Base-by-base conservation (phyloP, 768 basidiomycete species). In the Lyophyllum shimeji region DNA sequence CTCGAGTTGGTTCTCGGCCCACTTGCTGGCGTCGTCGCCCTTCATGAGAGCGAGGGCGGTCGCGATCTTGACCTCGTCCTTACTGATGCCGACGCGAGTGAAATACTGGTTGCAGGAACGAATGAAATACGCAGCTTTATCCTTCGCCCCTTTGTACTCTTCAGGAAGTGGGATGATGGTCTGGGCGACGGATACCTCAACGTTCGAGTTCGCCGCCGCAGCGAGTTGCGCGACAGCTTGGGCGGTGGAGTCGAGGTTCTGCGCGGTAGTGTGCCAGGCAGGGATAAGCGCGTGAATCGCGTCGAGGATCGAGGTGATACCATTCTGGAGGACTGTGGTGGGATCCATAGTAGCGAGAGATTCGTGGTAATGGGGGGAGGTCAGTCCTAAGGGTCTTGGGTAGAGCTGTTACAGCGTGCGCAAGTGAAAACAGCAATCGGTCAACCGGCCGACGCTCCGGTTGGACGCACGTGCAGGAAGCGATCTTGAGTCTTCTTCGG, bases 91-190 rank as follows among this genome's bases (percentile, higher is more conserved):
- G 8, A 20, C 31, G 3, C 33, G 44, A 8, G 20, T 17, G 24
- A 53, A 53, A 12, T 53, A 53, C 23, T 53, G 52, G 44, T 53
- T 53, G 23, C 51, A 52, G 29, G 33, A 23, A n/a, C 25, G 18
- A 9, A 52, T 21, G 18, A 52, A 52, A 33, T 52, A 52, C 9
- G 24, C 42, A 31, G 24, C 53, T 29, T 55, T 55, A 15, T 55
- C 46, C 6, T 49, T 55, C 0, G 17, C 23, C 1, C 46, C 53
- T 21, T 48, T 48, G 11, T 7, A 48, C 24, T 55, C 25, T 11
- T 55, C 20, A 2, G 39, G 51, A 18, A 52, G 40, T 0, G 51
- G n/a, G 24, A 52, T 23, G 18, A 8, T 44, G 27, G 18, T 25
- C 7, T 42, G 51, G 2, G 34, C 15, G n/a, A 44, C 51, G 17